phyloP scores from a whole-genome alignment of 306 rosid species.

The Hippophae rhamnoides region DNA sequence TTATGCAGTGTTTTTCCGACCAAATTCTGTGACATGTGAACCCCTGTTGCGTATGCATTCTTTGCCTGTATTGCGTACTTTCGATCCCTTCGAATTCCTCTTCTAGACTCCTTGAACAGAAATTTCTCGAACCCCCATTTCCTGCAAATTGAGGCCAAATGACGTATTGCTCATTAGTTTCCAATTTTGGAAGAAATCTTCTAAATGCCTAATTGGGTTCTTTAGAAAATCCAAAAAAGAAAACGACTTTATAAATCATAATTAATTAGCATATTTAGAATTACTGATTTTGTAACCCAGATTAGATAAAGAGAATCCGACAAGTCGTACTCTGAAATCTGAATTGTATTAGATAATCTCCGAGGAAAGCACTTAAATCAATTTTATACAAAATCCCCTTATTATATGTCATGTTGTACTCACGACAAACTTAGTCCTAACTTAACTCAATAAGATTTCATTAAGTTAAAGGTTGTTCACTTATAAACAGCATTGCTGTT shows the following conservation, averaged over 20 bases:
- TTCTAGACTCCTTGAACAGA: conserved; percentile 25
- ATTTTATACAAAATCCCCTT: too few relatives aligned
- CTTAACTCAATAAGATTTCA: too few relatives aligned
- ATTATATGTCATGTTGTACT: too few relatives aligned
- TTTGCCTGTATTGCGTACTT: conserved; percentile 34
- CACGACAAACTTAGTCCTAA: too few relatives aligned
- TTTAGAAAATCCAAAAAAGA: not conserved
- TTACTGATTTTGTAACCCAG: too few relatives aligned
- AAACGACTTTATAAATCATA: not conserved
- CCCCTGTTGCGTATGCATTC: conserved; percentile 35
- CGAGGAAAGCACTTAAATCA: too few relatives aligned
- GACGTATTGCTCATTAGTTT: not conserved
- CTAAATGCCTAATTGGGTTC: not conserved
- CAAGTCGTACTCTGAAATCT: too few relatives aligned
- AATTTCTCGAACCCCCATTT: conserved; percentile 39
- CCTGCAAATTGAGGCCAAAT: conserved; percentile 10
- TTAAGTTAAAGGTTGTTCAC: too few relatives aligned
- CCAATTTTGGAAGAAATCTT: not conserved
- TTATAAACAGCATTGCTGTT: too few relatives aligned
- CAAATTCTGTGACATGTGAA: conserved; percentile 41
- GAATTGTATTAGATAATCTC: too few relatives aligned
- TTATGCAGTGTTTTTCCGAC: conserved; percentile 29
- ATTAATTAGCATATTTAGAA: too few relatives aligned
- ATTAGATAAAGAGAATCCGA: too few relatives aligned
- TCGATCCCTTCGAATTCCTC: conserved; percentile 28